phyloP scores from a whole-genome alignment of 2,329 filamentous ascomycete species.

The Fusarium tricinctum region DNA sequence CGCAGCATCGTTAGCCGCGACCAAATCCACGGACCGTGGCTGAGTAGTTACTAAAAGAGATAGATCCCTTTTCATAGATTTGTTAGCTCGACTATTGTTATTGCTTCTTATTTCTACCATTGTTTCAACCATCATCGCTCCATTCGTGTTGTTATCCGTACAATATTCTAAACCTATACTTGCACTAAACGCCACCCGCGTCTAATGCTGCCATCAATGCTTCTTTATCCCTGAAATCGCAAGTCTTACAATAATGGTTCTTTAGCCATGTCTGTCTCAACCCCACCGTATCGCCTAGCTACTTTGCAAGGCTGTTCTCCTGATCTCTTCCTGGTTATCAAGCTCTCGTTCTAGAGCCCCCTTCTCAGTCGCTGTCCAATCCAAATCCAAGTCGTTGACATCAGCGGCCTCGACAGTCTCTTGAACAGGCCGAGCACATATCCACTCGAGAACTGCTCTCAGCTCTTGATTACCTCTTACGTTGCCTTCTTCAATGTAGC shows the following conservation, averaged over 20 bases:
- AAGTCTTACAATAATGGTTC: conserved; percentile 10
- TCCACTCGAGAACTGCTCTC: conserved; percentile 46
- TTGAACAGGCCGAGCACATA: conserved; percentile 27
- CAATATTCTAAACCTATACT: conserved; percentile 28
- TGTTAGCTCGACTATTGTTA: background rate
- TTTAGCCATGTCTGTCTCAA: background rate
- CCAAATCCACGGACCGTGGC: conserved; percentile 25
- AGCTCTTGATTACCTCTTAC: conserved; percentile 48
- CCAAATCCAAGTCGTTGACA: conserved; percentile 13
- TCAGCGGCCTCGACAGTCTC: conserved; percentile 11
- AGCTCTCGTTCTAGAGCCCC: conserved; percentile 12
- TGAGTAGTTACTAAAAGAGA: conserved; percentile 33
- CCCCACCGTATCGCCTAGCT: conserved; percentile 7
- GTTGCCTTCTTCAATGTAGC: conserved; percentile 50
- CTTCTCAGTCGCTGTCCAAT: conserved; percentile 8
- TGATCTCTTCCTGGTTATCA: conserved; percentile 7
- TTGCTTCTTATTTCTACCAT: conserved; percentile 28
- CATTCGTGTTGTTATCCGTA: conserved; percentile 18
- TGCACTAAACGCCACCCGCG: conserved; percentile 40
- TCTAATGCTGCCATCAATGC: conserved; percentile 33
- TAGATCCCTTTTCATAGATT: conserved; percentile 17
- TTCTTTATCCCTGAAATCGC: conserved; percentile 9
- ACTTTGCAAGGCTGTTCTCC: conserved; percentile 7
- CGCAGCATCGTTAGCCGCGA: background rate
- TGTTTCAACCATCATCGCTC: conserved; percentile 21